phyloP scores from a whole-genome alignment of 257 asterid species.

The Solanum arcanum region DNA sequence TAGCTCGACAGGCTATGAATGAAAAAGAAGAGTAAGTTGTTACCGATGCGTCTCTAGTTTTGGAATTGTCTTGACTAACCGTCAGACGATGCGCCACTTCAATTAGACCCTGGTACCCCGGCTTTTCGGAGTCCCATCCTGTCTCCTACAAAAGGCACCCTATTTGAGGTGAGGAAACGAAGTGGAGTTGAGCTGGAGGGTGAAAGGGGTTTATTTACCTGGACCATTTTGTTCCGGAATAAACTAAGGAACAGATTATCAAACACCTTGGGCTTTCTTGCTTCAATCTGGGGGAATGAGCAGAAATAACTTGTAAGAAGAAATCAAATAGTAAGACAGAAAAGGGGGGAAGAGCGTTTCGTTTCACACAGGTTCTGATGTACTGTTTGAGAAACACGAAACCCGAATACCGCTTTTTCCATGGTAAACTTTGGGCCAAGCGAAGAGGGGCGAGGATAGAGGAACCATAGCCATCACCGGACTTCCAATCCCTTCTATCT shows the following conservation, averaged over 20 bases:
- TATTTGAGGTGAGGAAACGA: neutral
- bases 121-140: slow-evolving; percentile 79
- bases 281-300: slow-evolving; percentile 16
- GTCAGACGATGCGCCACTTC: slow-evolving; percentile 68
- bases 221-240: slow-evolving; percentile 70
- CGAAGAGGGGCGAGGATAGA: neutral
- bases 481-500: neutral
- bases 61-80: slow-evolving; percentile 57
- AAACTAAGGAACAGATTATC: slow-evolving; percentile 48
- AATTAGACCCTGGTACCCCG: slow-evolving; percentile 75
- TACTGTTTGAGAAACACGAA: slow-evolving; percentile 4
- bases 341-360: neutral
- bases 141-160: slow-evolving; percentile 28
- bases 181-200: neutral
- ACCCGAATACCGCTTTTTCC: neutral
- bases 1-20: neutral
- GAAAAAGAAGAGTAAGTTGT: neutral
- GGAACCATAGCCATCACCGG: neutral
- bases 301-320: neutral
- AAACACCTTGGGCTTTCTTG: slow-evolving; percentile 31
- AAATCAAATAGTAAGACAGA: neutral
- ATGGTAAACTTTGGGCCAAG: neutral
- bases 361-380: neutral
- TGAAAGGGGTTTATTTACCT: slow-evolving; percentile 20
- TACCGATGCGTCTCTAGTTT: slow-evolving; percentile 67